Evolutionary conservation across 495 filamentous ascomycete species (phyloP), one percentile per base, ranked within the genome.

Genomic region (Hapsidospora chrysogenum): DNA sequence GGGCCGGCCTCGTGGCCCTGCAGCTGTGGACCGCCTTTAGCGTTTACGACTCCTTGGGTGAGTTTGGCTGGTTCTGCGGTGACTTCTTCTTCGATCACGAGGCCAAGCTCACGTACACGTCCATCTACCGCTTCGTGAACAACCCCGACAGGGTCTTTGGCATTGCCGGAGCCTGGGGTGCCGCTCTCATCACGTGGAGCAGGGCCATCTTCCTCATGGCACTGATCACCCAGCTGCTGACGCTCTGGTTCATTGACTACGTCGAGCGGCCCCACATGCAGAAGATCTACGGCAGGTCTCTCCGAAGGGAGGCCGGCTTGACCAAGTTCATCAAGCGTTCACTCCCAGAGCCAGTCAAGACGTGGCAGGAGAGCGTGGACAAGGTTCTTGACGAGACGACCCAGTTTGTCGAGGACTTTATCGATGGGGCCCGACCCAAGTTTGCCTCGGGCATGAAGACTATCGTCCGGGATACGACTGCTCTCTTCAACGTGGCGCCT

Each of bases 1-100:
- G 89, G 18, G 57, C 64, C 23, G 75, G 82, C 40, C 61, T 96
- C 38, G 73, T 95, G 35, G 72, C 79, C 10, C 66, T 97, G 31
- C 89, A 97, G 50, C 57, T 87, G 9, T 97, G 92, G 92, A 95
- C 87, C 3, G 76, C 80, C 3, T 57, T 81, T 40, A 93, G 85
- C 52, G 92, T 96, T 40, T 92, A 95, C 56, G 85, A 94, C 11
- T 94, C 87, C 4, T 75, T 96, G 2, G 87, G 87, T 29, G 89
- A 97, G 50, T 96, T 95, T 50, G 92, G 92, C 43, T 97, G 92
- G 89, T 97, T 96, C 64, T 97, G 84, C 47, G 89, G 89, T 9
- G 89, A 97, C 53, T 97, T 97, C 63, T 85, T 85, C 61, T 95
- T 94, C 58, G 85, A 92, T 43, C 74, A 76, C 30, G 71, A 74